These are phyloP conservation scores for Heterotrichella gracilis DNA, from an alignment of 352 stramenopile genomes.

Conservation along the genomic window DNA sequence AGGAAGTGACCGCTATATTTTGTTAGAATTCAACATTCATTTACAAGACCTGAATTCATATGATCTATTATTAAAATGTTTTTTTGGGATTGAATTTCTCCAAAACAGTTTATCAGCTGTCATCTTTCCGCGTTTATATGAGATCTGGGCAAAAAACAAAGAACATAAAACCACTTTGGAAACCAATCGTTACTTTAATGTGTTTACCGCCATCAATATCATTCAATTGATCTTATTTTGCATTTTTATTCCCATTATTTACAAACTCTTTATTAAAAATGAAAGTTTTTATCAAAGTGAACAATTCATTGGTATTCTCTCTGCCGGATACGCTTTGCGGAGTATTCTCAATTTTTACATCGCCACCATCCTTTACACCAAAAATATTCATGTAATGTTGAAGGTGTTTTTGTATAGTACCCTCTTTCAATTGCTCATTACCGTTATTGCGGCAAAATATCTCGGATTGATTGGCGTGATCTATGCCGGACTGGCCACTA, in stretches of 20 bases:
- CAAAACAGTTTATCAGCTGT: neutral
- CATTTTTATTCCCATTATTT: neutral
- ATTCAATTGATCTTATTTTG: neutral
- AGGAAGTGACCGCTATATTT: neutral
- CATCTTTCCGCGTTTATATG: neutral
- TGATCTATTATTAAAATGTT: neutral
- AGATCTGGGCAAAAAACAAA: neutral
- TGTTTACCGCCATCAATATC: neutral
- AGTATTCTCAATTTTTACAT: neutral
- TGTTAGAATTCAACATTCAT: neutral
- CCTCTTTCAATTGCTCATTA: neutral
- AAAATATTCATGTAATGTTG: neutral
- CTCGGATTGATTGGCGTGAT: neutral
- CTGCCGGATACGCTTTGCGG: neutral
- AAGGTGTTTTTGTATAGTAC: neutral
- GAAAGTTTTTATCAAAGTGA: neutral
- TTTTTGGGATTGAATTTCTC: neutral
- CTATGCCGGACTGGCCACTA: neutral
- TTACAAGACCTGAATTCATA: neutral
- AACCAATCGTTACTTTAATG: neutral
- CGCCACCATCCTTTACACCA: neutral
- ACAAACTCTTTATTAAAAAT: slow-evolving; percentile 1
- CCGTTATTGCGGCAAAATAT: neutral
- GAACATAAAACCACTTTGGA: neutral
- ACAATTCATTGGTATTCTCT: neutral